Base-by-base conservation (phyloP, 768 basidiomycete species). In the Myochromella boudieri region DNA sequence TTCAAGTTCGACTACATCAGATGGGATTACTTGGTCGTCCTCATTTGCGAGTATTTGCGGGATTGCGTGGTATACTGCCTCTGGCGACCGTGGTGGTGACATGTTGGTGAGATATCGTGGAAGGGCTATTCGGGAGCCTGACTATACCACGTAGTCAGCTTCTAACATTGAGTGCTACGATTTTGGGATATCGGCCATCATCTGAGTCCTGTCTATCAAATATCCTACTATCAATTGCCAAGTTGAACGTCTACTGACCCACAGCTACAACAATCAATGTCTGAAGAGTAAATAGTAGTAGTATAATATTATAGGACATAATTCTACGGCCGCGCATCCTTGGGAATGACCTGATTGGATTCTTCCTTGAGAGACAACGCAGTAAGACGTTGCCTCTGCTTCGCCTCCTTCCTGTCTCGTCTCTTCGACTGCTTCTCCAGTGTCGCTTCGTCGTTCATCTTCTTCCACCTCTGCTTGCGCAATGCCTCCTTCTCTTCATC, bases 261-360 rank as follows among this genome's bases (percentile, higher is more conserved):
- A n/a, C n/a, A n/a, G n/a, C n/a, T n/a, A n/a, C n/a, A n/a, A n/a
- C n/a, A n/a, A n/a, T n/a, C n/a, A n/a, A n/a, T n/a, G n/a, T n/a
- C n/a, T n/a, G n/a, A n/a, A n/a, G n/a, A n/a, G n/a, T n/a, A n/a
- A n/a, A n/a, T n/a, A n/a, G n/a, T n/a, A n/a, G n/a, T n/a, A n/a
- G n/a, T n/a, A n/a, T n/a, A n/a, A n/a, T n/a, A n/a, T n/a, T n/a
- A n/a, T n/a, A n/a, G n/a, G n/a, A n/a, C n/a, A n/a, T n/a, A n/a
- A n/a, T n/a, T n/a, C n/a, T 46, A 54, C 33, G 40, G 34, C 41
- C 42, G 62, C 51, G 59, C 43, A 42, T 54, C 56, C 25, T 60
- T 53, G 18, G 82, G 83, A 45, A 84, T 68, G 48, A 79, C 69
- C 55, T 87, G 85, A 69, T 87, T 86, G 27, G 73, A 63, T 49